These are phyloP conservation scores for Pseudonitzschia multistriata DNA, from an alignment of 108 stramenopile species.

Conservation along the genomic window DNA sequence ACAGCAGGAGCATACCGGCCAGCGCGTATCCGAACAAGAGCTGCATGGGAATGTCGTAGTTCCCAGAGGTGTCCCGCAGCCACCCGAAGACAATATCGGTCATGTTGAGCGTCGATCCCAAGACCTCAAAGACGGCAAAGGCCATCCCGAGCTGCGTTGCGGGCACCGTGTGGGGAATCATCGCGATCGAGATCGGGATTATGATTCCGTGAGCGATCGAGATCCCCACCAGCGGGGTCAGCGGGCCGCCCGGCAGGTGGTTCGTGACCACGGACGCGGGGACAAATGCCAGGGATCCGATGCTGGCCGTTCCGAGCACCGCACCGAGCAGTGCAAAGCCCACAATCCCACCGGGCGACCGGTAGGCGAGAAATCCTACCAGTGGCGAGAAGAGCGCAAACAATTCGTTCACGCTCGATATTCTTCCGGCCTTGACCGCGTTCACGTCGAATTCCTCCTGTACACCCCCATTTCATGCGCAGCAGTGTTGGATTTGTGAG, in stretches of 20 bases:
- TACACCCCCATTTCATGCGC: not conserved
- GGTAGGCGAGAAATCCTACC: conserved; percentile 7
- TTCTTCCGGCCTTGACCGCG: conserved; percentile 2
- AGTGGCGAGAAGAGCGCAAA: conserved; percentile 9
- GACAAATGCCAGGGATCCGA: not conserved
- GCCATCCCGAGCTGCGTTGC: not conserved
- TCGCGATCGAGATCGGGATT: conserved; percentile 1
- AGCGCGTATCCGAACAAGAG: not conserved
- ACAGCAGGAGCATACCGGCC: not conserved
- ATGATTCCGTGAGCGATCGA: conserved; percentile 6
- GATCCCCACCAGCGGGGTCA: conserved; percentile 2
- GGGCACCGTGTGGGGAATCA: conserved; percentile 8
- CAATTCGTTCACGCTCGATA: conserved; percentile 3
- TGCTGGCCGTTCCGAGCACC: conserved; percentile 2
- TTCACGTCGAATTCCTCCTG: not conserved
- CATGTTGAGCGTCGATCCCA: conserved; percentile 4
- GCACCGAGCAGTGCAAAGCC: not conserved
- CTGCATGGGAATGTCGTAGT: conserved; percentile 3
- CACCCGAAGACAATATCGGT: conserved; percentile 6
- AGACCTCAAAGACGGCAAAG: conserved; percentile 9
- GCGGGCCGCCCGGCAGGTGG: not conserved
- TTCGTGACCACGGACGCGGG: not conserved
- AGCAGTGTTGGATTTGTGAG: too few relatives aligned
- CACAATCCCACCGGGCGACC: conserved; percentile 10
- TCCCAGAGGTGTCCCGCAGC: not conserved